Evolutionary conservation across 2,329 filamentous ascomycete genomes (phyloP), one percentile per base, ranked within the genome.

Genomic region (Mycosphaerella sp.): DNA sequence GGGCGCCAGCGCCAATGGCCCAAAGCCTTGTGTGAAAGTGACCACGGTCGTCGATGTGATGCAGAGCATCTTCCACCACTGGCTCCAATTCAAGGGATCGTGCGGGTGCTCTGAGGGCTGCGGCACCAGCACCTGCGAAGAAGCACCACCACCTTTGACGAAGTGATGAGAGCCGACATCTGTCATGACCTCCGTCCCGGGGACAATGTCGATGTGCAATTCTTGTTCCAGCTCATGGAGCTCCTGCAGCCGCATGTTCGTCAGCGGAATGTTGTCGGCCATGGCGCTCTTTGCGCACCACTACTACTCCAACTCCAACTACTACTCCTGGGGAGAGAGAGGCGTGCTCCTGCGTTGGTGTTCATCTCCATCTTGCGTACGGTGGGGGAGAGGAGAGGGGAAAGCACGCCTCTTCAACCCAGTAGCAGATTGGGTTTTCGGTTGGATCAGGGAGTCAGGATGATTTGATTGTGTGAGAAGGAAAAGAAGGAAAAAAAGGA

Each of bases 101-200:
- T 60, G 56, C 7, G 70, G 71, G 53, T 76, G 69, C 34, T 70
- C 66, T 1, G 74, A 76, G 5, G 77, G 77, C 57, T 79, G 77
- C 26, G 77, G 77, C 8, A 79, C 75, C n/a, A 80, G 67, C 12
- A 78, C 76, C 34, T 74, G 70, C 21, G 68, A 66, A 21, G 21
- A 21, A 21, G 21, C 21, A 21, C 21, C 21, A 17, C 67, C 66
- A 21, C 74, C 72, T 62, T 84, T 85, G 63, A 85, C 80, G 62
- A 85, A 85, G 66, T 84, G 82, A 67, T 83, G 80, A 1, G 72
- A 71, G 17, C 80, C 81, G 38, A 84, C 76, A 72, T 86, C 79
- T 7, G 74, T 69, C 80, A 82, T 82, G 63, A 82, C 73, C 66
- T 82, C 79, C 3, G 80, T 82, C 23, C 80, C 80, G 3, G 80